Evolutionary conservation across 73 alveolate species (phyloP).

Genomic region (Paramecium sonneborni): DNA sequence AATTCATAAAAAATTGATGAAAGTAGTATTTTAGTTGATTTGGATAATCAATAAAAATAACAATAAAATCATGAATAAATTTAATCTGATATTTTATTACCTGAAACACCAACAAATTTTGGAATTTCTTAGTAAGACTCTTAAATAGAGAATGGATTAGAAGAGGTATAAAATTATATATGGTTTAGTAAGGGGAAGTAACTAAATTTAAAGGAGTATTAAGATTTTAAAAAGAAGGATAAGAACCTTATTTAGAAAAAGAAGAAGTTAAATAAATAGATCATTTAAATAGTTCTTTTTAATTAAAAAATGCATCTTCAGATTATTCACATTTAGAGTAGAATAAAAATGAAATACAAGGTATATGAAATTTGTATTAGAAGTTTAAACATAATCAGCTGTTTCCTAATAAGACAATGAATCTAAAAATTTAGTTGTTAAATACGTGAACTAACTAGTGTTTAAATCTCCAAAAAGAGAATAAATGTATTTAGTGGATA

Average conservation of each 20-base stretch:
- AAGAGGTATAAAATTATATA: background rate
- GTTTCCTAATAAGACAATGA: background rate
- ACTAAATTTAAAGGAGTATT: background rate
- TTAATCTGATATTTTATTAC: background rate
- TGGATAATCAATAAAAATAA: background rate
- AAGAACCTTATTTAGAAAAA: background rate
- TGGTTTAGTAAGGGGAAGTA: background rate
- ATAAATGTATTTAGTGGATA: background rate
- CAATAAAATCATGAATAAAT: background rate
- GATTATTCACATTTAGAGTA: background rate
- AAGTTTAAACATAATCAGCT: background rate
- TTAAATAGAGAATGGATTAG: background rate
- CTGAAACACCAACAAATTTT: background rate
- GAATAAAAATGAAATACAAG: background rate
- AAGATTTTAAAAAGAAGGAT: background rate
- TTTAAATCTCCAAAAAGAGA: constrained; percentile 15
- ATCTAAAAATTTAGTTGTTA: background rate
- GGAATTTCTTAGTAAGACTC: background rate
- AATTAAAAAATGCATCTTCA: background rate
- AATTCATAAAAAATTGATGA: background rate
- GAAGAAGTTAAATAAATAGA: background rate
- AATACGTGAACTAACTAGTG: background rate
- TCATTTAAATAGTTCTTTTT: background rate
- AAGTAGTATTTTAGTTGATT: background rate
- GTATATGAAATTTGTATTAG: background rate